A percentile compares a stretch with the other conserved stretches of the same genome.
Evolutionary conservation across 768 basidiomycete species (phyloP).

Genomic region (Boletus bicolor): DNA sequence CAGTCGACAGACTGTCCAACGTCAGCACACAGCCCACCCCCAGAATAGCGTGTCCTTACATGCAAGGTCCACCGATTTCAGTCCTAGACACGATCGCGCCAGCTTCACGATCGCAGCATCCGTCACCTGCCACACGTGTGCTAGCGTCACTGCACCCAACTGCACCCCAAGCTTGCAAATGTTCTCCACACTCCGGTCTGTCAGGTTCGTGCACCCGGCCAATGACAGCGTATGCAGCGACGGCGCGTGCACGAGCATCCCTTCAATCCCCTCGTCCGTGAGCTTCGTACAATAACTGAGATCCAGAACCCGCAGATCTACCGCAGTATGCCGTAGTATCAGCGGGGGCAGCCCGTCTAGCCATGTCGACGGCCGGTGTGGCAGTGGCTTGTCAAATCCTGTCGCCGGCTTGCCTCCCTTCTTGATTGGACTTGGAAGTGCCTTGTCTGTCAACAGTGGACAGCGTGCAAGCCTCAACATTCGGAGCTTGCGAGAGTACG

Average conservation of each 20-base stretch:
- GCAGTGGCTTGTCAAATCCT: conserved; percentile 47
- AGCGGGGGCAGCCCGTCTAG: conserved; percentile 62
- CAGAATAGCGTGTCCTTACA: conserved; percentile 49
- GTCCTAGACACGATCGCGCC: conserved; percentile 63
- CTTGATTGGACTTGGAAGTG: conserved; percentile 58
- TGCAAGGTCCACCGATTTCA: conserved; percentile 83
- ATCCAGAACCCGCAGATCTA: conserved; percentile 77
- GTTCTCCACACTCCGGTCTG: conserved; percentile 64
- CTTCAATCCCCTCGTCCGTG: conserved; percentile 73
- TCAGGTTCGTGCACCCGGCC: conserved; percentile 73
- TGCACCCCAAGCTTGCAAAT: conserved; percentile 71
- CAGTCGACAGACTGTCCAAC: conserved; percentile 64
- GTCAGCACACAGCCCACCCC: conserved; percentile 14
- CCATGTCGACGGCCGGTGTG: conserved; percentile 56
- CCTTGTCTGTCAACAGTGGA: conserved; percentile 69
- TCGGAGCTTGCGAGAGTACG: conserved; percentile 73
- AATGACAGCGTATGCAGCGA: conserved; percentile 73
- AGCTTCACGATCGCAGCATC: conserved; percentile 69
- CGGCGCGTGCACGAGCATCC: conserved; percentile 72
- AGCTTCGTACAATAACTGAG: conserved; percentile 65
- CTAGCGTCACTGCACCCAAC: conserved; percentile 76
- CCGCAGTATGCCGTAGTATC: conserved; percentile 59
- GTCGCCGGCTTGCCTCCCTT: conserved; percentile 29
- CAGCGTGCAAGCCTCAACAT: conserved; percentile 78
- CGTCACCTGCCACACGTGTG: conserved; percentile 77